A percentile compares a stretch with the other conserved stretches of the same genome.
These are phyloP conservation scores for Naematelia encephala DNA, from an alignment of 768 basidiomycete genomes.

Conservation along the genomic window DNA sequence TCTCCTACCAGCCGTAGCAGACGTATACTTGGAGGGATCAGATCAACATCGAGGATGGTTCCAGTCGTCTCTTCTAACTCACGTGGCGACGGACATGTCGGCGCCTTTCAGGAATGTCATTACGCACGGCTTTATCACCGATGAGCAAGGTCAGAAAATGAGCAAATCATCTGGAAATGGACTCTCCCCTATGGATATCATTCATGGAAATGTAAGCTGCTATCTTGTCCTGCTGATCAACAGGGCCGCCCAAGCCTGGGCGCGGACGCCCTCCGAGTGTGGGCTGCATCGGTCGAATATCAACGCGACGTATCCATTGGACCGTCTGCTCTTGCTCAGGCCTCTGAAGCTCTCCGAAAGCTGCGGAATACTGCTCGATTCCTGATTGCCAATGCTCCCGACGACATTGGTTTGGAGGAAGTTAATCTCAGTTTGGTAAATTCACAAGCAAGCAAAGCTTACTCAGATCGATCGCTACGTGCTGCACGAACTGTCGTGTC, in stretches of 20 bases:
- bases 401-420: neutral
- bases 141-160: slow-evolving; percentile 87
- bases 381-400: slow-evolving; percentile 66
- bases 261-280: slow-evolving; percentile 78
- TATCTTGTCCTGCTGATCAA: neutral
- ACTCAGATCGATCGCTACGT: slow-evolving; percentile 76
- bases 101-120: slow-evolving; percentile 74
- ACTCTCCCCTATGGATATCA: slow-evolving; percentile 73
- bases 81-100: slow-evolving; percentile 56
- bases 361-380: slow-evolving; percentile 83
- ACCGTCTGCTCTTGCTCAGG: slow-evolving; percentile 68
- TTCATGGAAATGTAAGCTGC: slow-evolving; percentile 69
- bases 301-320: slow-evolving; percentile 85
- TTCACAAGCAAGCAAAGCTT: slow-evolving; percentile 1
- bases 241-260: slow-evolving; percentile 79
- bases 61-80: slow-evolving; percentile 87
- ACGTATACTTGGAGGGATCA: slow-evolving; percentile 89
- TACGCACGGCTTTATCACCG: slow-evolving; percentile 96
- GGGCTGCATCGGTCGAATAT: slow-evolving; percentile 89
- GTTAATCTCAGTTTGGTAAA: slow-evolving; percentile 9
- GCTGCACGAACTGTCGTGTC: slow-evolving; percentile 72
- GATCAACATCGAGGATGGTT: slow-evolving; percentile 99
- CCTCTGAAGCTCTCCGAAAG: slow-evolving; percentile 72
- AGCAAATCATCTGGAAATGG: slow-evolving; percentile 96
- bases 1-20: slow-evolving; percentile 60